Percentiles rank a stretch among this genome's conserved stretches.
Conservation (phyloP, 176 grass and related monocot genomes). For the Oropetium thomaeum region DNA sequence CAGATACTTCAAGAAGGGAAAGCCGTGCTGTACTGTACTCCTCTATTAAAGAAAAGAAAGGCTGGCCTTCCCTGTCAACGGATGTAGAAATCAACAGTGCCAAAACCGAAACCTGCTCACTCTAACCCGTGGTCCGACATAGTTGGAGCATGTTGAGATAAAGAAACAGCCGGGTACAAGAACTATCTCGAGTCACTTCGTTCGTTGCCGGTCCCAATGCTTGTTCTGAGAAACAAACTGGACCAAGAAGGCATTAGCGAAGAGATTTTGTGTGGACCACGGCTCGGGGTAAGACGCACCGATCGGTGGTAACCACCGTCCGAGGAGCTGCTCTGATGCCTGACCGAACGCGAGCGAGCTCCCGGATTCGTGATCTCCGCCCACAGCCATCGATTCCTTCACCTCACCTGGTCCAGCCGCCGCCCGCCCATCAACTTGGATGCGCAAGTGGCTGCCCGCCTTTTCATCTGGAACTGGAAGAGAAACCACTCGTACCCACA, state of each 20-base stretch:
- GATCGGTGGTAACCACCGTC: not conserved
- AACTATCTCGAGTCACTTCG: constrained; percentile 24
- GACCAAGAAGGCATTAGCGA: constrained; percentile 1
- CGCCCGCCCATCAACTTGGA: not conserved
- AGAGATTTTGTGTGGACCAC: constrained; percentile 22
- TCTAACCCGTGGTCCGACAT: not conserved
- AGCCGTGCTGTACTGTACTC: not conserved
- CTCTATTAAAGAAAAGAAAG: not conserved
- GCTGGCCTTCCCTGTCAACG: not conserved
- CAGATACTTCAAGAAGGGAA: constrained; percentile 17
- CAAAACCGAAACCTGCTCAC: not conserved
- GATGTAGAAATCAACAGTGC: not conserved
- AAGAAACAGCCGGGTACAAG: not conserved
- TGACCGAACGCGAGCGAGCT: not conserved
- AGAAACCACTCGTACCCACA: not conserved
- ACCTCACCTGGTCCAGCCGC: constrained; percentile 8
- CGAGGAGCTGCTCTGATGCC: not conserved
- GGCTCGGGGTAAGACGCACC: no score
- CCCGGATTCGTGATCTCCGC: constrained; percentile 3
- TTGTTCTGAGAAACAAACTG: not conserved
- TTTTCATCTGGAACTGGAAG: not conserved
- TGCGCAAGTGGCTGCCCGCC: not conserved
- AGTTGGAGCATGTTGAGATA: not conserved
- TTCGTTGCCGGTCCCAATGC: not conserved
- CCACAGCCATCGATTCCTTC: not conserved